Percentiles rank a stretch among this genome's conserved stretches.
Evolutionary conservation across 257 asterid species (phyloP).

Genomic region (Nicotiana paniculata): DNA sequence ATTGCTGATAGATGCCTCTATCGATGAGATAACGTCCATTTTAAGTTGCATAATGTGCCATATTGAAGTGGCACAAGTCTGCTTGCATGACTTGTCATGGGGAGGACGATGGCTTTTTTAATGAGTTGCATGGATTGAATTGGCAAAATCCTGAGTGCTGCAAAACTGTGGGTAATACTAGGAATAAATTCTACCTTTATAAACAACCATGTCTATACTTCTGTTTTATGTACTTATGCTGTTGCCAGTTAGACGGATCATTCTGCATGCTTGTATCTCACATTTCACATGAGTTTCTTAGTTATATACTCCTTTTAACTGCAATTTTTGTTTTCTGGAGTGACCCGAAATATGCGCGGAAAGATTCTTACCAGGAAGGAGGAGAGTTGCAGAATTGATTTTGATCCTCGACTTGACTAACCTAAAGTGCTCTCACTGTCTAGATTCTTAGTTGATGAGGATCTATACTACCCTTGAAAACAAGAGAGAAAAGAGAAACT

Average conservation of each 20-base stretch:
- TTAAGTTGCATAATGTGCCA: neutral
- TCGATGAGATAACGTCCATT: neutral
- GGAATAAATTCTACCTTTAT: neutral
- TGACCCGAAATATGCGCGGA: neutral
- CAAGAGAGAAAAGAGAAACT: neutral
- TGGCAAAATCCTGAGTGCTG: neutral
- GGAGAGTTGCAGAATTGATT: neutral
- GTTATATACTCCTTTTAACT: neutral
- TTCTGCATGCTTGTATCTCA: neutral
- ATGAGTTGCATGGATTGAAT: neutral
- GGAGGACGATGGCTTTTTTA: neutral
- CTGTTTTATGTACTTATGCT: too few species aligned
- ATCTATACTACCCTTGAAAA: neutral
- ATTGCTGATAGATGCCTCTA: neutral
- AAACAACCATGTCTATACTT: neutral
- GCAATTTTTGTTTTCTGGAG: neutral
- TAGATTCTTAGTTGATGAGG: neutral
- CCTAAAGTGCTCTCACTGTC: neutral
- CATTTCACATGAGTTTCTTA: neutral
- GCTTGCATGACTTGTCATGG: neutral
- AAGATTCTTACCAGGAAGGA: neutral
- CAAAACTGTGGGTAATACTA: neutral
- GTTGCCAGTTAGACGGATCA: too few species aligned
- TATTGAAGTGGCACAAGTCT: neutral
- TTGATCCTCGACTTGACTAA: neutral